phyloP scores from a whole-genome alignment of 352 stramenopile genomes.

The Phytophthora lateralis region DNA sequence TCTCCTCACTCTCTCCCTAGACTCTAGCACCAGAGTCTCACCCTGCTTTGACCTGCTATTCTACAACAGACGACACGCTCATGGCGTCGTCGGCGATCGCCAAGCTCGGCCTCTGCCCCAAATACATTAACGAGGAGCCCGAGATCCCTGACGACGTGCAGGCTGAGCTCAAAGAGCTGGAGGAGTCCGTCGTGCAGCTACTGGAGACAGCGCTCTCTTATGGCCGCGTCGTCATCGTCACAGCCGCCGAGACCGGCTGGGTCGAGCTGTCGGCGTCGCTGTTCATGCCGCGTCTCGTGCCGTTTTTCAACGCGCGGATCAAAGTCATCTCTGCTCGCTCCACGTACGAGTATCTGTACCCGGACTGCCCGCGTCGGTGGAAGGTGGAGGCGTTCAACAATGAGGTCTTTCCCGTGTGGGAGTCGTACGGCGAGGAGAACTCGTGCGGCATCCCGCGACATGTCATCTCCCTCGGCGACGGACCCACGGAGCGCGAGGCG shows the following conservation, averaged over 20 bases:
- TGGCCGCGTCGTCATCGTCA: constrained; percentile 89
- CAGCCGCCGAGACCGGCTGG: constrained; percentile 90
- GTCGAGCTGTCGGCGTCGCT: constrained; percentile 87
- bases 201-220: constrained; percentile 73
- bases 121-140: constrained; percentile 87
- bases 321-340: constrained; percentile 91
- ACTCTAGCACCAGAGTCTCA: too few species aligned
- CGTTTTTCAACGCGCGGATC: constrained; percentile 81
- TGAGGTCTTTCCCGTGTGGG: constrained; percentile 82
- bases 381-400: constrained; percentile 91
- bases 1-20: constrained; percentile 1
- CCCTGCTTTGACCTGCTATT: constrained; percentile 15
- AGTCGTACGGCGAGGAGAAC: constrained; percentile 64
- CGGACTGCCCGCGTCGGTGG: constrained; percentile 82
- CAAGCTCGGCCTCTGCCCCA: constrained; percentile 79
- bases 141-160: constrained; percentile 75
- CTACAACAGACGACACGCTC: constrained; percentile 70
- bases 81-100: constrained; percentile 84
- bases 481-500: constrained; percentile 81
- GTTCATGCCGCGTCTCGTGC: constrained; percentile 86
- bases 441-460: constrained; percentile 60
- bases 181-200: constrained; percentile 77
- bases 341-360: constrained; percentile 90
- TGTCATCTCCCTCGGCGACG: constrained; percentile 84
- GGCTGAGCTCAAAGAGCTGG: constrained; percentile 73